Base-by-base conservation (phyloP, 371 early-diverging fungal species). In the Actinomortierella ambigua region DNA sequence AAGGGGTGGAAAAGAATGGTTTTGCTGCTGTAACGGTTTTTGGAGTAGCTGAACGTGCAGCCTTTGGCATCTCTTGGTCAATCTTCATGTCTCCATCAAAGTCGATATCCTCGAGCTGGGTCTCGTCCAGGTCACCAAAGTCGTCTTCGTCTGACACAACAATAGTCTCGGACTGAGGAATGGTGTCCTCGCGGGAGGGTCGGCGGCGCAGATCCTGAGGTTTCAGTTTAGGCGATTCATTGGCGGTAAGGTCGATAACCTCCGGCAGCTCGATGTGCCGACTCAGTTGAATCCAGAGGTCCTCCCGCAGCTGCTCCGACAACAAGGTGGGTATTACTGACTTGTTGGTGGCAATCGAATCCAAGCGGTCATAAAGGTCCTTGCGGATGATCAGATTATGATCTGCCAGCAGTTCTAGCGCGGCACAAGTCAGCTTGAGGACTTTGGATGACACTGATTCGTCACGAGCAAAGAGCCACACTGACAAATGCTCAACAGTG, bases 51-150 rank as follows among this genome's bases (percentile, higher is more conserved):
- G 41, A 28, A 20, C 4, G 34, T 11, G 34, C 4, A 34, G 34
- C 14, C 46, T 1, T 18, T 14, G 53, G 28, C 53, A 46, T 50
- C 28, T 17, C 44, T 65, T 82, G 78, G 50, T 81, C 81, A 79
- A 29, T 77, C 77, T 53, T 79, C 71, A 54, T 67, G 79, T 80
- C 79, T 55, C 77, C 81, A 53, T 51, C 29, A 13, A 29, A 29
- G 13, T 65, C 62, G 8, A 61, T 66, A 57, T 59, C 59, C 40
- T 71, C 73, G 26, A 63, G 6, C 1, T 59, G 59, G 1, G 52
- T 22, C 27, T 66, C 68, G 48, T 81, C 79, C 63, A 77, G 68
- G 26, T 75, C 77, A 39, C 81, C 81, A 57, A 83, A 69, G 46
- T 77, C 65, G 1, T 46, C 75, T n/a, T 79, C 78, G 20, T 77